Conservation (phyloP, 2,329 filamentous ascomycete species). For the Coniella vitis region DNA sequence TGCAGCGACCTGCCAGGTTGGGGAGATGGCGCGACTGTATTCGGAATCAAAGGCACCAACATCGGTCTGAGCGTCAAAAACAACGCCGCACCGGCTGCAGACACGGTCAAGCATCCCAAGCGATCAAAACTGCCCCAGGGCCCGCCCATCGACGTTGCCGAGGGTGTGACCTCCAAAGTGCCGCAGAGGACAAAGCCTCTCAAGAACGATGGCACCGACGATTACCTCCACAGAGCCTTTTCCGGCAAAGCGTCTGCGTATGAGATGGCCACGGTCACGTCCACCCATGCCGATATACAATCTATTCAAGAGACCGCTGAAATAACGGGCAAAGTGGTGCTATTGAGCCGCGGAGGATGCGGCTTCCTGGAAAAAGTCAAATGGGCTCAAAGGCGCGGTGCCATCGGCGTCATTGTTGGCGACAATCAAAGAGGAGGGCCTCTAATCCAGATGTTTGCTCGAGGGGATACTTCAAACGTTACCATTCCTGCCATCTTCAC, state of each 20-base stretch:
- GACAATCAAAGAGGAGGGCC: slow-evolving; percentile 86
- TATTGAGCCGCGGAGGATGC: slow-evolving; percentile 87
- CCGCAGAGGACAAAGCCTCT: slow-evolving; percentile 26
- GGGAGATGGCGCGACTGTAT: slow-evolving; percentile 49
- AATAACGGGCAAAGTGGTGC: slow-evolving; percentile 85
- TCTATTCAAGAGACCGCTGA: slow-evolving; percentile 86
- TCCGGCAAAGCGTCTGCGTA: slow-evolving; percentile 26
- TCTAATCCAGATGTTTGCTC: slow-evolving; percentile 96
- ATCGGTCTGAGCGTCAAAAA: slow-evolving; percentile 32
- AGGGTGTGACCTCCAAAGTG: slow-evolving; percentile 20
- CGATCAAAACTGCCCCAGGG: slow-evolving; percentile 26
- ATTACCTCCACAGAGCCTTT: slow-evolving; percentile 62
- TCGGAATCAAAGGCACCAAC: slow-evolving; percentile 33
- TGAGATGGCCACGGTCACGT: slow-evolving; percentile 29
- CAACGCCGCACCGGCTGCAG: slow-evolving; percentile 22
- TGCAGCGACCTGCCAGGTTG: slow-evolving; percentile 93
- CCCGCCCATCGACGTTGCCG: slow-evolving; percentile 25
- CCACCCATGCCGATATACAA: slow-evolving; percentile 80
- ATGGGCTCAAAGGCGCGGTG: slow-evolving; percentile 90
- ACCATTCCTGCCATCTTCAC: slow-evolving; percentile 94
- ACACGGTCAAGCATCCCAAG: slow-evolving; percentile 29
- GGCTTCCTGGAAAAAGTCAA: slow-evolving; percentile 96
- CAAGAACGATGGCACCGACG: slow-evolving; percentile 78
- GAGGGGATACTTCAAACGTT: slow-evolving; percentile 89
- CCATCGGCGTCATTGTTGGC: slow-evolving; percentile 83